Percentiles rank a stretch among this genome's conserved stretches.
Evolutionary conservation across 2,329 filamentous ascomycete species (phyloP).

Genomic region (Tolypocladium album): DNA sequence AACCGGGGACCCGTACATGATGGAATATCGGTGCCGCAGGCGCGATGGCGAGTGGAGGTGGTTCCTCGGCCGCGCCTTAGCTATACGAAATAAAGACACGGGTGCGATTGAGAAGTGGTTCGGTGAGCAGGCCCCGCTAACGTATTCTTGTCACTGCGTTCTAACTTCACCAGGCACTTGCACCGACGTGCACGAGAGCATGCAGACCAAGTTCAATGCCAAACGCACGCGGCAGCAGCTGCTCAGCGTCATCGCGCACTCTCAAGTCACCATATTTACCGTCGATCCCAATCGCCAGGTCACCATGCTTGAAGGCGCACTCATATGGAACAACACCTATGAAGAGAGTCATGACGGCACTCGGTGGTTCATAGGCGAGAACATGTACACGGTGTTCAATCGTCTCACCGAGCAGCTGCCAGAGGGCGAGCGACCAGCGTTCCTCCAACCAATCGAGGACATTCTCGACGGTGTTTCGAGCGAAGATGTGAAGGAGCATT

Average conservation of each 20-base stretch:
- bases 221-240: conserved; percentile 60
- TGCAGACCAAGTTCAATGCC: conserved; percentile 56
- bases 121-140: conserved; percentile 28
- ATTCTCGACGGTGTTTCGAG: conserved; percentile 50
- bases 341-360: conserved; percentile 27
- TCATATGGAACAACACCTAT: conserved; percentile 41
- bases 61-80: conserved; percentile 65
- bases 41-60: conserved; percentile 64
- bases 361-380: conserved; percentile 45
- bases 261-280: conserved; percentile 66
- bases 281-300: conserved; percentile 52
- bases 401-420: conserved; percentile 31
- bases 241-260: conserved; percentile 61
- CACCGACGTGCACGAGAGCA: conserved; percentile 68
- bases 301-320: conserved; percentile 59
- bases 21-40: conserved; percentile 59
- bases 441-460: conserved; percentile 48
- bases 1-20: conserved; percentile 58
- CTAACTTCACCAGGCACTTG: conserved; percentile 40
- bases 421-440: conserved; percentile 32
- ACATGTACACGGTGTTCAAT: conserved; percentile 55
- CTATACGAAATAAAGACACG: conserved; percentile 53
- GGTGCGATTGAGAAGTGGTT: conserved; percentile 71
- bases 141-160: background rate
- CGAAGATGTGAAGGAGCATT: conserved; percentile 55